Evolutionary conservation across 2,329 filamentous ascomycete species (phyloP).

Genomic region (Aphanoascus verrucosus): DNA sequence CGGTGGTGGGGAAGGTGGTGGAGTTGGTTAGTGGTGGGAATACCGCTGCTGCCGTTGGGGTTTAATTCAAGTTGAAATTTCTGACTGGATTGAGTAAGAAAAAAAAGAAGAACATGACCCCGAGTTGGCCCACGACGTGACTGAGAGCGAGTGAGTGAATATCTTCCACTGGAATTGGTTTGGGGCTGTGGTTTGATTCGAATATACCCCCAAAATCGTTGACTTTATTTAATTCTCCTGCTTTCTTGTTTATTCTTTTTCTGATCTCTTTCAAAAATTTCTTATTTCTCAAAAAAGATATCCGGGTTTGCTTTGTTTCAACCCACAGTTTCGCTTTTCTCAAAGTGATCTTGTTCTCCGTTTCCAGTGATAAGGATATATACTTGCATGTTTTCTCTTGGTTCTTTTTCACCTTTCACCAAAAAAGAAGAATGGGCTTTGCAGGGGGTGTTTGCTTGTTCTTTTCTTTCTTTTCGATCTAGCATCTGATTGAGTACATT

Average conservation of each 20-base stretch:
- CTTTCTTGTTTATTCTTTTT: not conserved
- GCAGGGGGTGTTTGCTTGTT: not conserved
- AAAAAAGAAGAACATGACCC: no score
- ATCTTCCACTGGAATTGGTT: constrained; percentile 5
- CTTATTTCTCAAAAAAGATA: constrained; percentile 7
- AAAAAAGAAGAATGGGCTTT: constrained; percentile 4
- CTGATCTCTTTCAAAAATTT: not conserved
- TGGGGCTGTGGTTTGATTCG: constrained; percentile 4
- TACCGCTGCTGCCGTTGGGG: constrained; percentile 7
- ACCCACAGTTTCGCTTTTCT: constrained; percentile 5
- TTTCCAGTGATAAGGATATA: constrained; percentile 5
- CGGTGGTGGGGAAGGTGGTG: constrained; percentile 85
- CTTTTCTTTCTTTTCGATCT: not conserved
- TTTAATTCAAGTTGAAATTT: no score
- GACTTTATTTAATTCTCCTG: not conserved
- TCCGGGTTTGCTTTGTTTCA: constrained; percentile 6
- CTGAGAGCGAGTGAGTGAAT: not conserved
- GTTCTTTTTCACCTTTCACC: not conserved
- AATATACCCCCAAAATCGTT: constrained; percentile 5
- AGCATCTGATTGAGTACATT: not conserved
- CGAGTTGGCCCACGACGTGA: not conserved
- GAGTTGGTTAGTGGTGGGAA: constrained; percentile 59
- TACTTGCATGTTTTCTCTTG: not conserved
- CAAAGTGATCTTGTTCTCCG: no score
- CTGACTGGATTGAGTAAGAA: no score